These are phyloP conservation scores for Cornus suecica DNA, from an alignment of 148 eudicot species.

Conservation along the genomic window DNA sequence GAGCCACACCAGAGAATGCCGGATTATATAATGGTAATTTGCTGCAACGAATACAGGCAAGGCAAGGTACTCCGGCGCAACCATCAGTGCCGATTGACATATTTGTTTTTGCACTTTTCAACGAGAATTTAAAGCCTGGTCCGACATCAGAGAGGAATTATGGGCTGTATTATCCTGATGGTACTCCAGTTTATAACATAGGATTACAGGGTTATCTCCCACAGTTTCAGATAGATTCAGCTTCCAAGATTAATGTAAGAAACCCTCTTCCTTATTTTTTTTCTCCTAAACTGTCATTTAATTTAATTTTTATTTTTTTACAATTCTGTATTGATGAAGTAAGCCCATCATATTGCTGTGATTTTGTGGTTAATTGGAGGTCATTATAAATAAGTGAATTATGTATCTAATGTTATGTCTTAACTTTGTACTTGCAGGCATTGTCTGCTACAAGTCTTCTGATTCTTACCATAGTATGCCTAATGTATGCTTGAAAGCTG, in stretches of 20 bases:
- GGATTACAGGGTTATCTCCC: constrained; percentile 73
- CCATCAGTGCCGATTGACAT: constrained; percentile 67
- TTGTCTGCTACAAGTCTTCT: constrained; percentile 22
- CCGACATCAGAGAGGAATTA: constrained; percentile 85
- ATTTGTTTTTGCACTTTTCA: constrained; percentile 80
- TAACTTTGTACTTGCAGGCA: constrained; percentile 32
- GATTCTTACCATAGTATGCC: constrained; percentile 24
- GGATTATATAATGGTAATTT: constrained; percentile 72
- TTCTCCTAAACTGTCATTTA: neutral
- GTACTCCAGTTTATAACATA: constrained; percentile 61
- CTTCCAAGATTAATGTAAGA: constrained; percentile 36
- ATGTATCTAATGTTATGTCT: neutral
- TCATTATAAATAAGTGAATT: neutral
- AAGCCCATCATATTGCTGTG: neutral
- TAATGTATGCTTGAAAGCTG: constrained; percentile 22
- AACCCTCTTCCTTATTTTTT: constrained; percentile 5
- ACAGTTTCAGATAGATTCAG: constrained; percentile 28
- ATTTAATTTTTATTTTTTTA: neutral
- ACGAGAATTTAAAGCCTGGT: constrained; percentile 85
- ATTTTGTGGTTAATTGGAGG: too few species aligned
- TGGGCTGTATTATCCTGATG: constrained; percentile 80
- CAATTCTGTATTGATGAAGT: neutral
- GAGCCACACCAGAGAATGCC: constrained; percentile 75
- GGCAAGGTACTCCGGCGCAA: constrained; percentile 69
- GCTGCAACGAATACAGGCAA: constrained; percentile 44